Percentiles rank a stretch among this genome's conserved stretches.
phyloP scores from a whole-genome alignment of 495 filamentous ascomycete genomes.

The Letharia lupina region DNA sequence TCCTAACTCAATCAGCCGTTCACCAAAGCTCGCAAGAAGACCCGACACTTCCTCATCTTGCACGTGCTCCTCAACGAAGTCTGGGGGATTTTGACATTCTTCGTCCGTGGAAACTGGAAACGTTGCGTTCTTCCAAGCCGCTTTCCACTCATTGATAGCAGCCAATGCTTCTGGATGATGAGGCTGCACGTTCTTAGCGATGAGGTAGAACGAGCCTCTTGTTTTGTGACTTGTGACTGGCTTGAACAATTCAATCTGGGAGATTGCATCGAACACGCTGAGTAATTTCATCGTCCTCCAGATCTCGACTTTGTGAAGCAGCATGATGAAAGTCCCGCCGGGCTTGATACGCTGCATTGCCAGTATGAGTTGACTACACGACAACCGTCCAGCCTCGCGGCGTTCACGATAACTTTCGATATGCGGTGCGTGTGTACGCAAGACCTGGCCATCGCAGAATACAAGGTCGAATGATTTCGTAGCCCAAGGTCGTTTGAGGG shows the following conservation, averaged over 20 bases:
- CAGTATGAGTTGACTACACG: slow-evolving; percentile 35
- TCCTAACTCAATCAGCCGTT: too few relatives aligned
- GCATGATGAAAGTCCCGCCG: slow-evolving; percentile 37
- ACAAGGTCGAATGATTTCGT: too few relatives aligned
- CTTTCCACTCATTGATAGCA: slow-evolving; percentile 38
- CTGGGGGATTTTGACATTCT: too few relatives aligned
- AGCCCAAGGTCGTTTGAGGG: too few relatives aligned
- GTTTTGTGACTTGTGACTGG: slow-evolving; percentile 34
- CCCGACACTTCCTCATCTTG: too few relatives aligned
- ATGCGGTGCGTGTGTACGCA: too few relatives aligned
- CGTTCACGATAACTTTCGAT: slow-evolving; percentile 32
- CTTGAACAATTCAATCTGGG: slow-evolving; percentile 42
- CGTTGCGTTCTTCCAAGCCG: slow-evolving; percentile 38
- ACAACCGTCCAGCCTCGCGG: slow-evolving; percentile 34
- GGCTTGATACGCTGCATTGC: slow-evolving; percentile 35
- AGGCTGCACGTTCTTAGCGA: slow-evolving; percentile 41
- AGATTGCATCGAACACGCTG: slow-evolving; percentile 37
- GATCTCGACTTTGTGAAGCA: slow-evolving; percentile 40
- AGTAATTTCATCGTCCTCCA: slow-evolving; percentile 35
- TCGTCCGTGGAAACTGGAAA: slow-evolving; percentile 32
- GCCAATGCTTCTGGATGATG: slow-evolving; percentile 27
- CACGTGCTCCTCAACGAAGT: too few relatives aligned
- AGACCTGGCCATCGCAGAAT: too few relatives aligned
- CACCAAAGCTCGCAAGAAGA: too few relatives aligned
- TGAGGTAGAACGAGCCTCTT: slow-evolving; percentile 48